Evolutionary conservation across 495 filamentous ascomycete species (phyloP).

Genomic region (Melanomma pulvis-pyrius): DNA sequence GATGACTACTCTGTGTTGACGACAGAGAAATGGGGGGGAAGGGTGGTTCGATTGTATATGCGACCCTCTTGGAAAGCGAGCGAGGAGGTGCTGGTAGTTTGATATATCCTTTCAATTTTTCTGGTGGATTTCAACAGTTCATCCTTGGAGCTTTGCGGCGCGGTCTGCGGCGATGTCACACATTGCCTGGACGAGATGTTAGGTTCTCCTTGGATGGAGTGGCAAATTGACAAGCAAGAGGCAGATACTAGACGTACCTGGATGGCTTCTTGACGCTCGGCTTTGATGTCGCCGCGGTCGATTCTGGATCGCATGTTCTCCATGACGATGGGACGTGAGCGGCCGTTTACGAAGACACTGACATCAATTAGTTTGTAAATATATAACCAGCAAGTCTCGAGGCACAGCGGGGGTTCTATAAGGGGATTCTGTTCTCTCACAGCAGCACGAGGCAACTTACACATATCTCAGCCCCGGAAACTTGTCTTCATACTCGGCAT

Average conservation of each 20-base stretch:
- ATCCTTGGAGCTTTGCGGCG: constrained; percentile 53
- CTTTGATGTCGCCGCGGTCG: constrained; percentile 62
- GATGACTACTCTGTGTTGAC: too few relatives aligned
- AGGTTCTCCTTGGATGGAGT: constrained; percentile 12
- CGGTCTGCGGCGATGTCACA: constrained; percentile 71
- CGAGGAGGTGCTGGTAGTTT: neutral
- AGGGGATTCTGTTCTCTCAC: neutral
- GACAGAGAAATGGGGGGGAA: too few relatives aligned
- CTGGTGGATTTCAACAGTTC: too few relatives aligned
- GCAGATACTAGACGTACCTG: constrained; percentile 56
- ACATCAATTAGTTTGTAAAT: neutral
- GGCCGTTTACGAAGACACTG: constrained; percentile 87
- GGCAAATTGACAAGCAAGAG: neutral
- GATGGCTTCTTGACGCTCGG: constrained; percentile 75
- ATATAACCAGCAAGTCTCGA: neutral
- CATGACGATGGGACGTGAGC: constrained; percentile 73
- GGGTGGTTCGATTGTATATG: too few relatives aligned
- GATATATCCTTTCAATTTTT: neutral
- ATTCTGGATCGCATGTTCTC: constrained; percentile 82
- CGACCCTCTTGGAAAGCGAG: too few relatives aligned
- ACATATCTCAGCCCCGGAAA: constrained; percentile 89
- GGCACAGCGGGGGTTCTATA: neutral
- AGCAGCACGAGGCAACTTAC: constrained; percentile 50
- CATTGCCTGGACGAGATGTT: constrained; percentile 58
- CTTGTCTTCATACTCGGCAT: constrained; percentile 75